Conservation (phyloP, 2,329 filamentous ascomycete genomes). For the Ceratocystis cacaofunesta region DNA sequence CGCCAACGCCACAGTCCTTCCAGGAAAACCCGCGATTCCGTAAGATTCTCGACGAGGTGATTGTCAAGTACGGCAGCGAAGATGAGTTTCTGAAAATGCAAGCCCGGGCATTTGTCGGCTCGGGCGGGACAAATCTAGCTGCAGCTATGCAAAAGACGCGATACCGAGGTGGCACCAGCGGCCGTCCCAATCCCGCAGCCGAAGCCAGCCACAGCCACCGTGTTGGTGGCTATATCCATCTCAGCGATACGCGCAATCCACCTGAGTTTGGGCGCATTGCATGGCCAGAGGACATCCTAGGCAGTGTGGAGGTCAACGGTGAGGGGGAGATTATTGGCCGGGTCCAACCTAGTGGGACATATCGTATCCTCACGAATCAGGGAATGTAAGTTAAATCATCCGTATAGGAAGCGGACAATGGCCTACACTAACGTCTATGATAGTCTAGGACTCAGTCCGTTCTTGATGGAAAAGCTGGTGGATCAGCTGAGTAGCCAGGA, state of each 20-base stretch:
- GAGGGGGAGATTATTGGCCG: slow-evolving; percentile 42
- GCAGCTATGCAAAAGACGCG: slow-evolving; percentile 9
- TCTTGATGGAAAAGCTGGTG: slow-evolving; percentile 36
- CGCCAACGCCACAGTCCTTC: slow-evolving; percentile 47
- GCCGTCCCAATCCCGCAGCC: slow-evolving; percentile 24
- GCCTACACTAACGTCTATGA: slow-evolving; percentile 17
- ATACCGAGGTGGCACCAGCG: neutral
- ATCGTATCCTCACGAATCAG: slow-evolving; percentile 48
- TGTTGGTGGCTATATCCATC: slow-evolving; percentile 47
- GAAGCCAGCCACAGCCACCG: slow-evolving; percentile 48
- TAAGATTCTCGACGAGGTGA: slow-evolving; percentile 42
- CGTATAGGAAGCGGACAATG: neutral
- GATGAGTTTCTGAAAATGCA: slow-evolving; percentile 42
- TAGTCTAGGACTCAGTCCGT: slow-evolving; percentile 40
- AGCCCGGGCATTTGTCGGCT: slow-evolving; percentile 44
- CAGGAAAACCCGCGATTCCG: slow-evolving; percentile 44
- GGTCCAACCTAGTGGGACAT: slow-evolving; percentile 46
- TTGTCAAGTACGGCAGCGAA: slow-evolving; percentile 38
- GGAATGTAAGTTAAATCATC: slow-evolving; percentile 42
- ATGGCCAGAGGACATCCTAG: slow-evolving; percentile 55
- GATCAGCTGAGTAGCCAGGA: slow-evolving; percentile 28
- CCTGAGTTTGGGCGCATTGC: slow-evolving; percentile 54
- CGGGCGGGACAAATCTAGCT: slow-evolving; percentile 31
- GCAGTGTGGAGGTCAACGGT: slow-evolving; percentile 49
- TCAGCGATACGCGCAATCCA: slow-evolving; percentile 48